Evolutionary conservation across 306 rosid species (phyloP), one percentile per base, ranked within the genome.

Genomic region (Cicer yamashitae): DNA sequence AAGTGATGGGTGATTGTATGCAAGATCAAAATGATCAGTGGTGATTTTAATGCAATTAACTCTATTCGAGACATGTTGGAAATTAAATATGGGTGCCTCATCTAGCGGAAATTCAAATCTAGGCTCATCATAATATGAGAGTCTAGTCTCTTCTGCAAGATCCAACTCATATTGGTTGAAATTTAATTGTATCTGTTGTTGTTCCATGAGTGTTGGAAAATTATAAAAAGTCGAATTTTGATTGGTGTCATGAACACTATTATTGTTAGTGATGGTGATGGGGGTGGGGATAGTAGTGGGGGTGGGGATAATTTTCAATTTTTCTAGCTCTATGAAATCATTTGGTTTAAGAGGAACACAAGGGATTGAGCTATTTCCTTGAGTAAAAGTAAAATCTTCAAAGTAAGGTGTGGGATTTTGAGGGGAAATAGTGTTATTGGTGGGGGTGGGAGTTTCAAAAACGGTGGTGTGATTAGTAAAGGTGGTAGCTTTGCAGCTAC

Each of bases 311-410:
- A 85, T 73, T 6, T 7, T 18, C 58, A 85, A 78, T 74, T 89
- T 85, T 1, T 87, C 80, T 17, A 86, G 75, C 39, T 89, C 90
- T 47, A 84, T 77, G 71, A 83, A 86, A 57, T 53, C 92, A 79
- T 41, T 79, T 77, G 67, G 8, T n/a, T 50, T 50, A 13, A n/a
- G 18, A 1, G 2, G 56, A 0, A 20, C 7, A 51, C 14, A 51
- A 14, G 58, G 22, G 8, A 7, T 2, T 53, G 30, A 18, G 9
- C 4, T 53, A 53, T 15, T 53, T 53, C n/a, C 11, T 14, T 8
- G 10, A 10, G 20, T 14, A 1, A 53, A 7, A 7, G 4, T 53
- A 15, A 7, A 53, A 53, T 53, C 30, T 2, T 17, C 25, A 53
- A 7, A 53, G 59, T 7, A 15, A 15, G 59, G 30, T 7, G 62